phyloP scores from a whole-genome alignment of 2,329 filamentous ascomycete genomes.

The Chaetomiaceae sp. region DNA sequence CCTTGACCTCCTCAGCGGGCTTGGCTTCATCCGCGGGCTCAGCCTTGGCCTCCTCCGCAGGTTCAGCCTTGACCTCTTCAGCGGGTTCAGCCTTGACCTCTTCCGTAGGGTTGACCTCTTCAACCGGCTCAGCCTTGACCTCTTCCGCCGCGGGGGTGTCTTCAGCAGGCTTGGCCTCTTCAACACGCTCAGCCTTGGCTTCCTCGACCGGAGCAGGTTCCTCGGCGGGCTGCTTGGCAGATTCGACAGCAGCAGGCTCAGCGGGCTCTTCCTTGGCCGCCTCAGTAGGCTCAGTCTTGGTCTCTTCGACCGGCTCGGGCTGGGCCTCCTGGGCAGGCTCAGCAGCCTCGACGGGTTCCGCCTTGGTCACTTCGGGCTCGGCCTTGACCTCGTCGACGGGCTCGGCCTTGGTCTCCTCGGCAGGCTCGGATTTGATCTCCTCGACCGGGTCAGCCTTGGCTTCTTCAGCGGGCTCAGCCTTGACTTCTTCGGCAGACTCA shows the following conservation, averaged over 20 bases:
- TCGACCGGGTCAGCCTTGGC: background rate
- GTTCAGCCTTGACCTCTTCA: conserved; percentile 1
- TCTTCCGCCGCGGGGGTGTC: background rate
- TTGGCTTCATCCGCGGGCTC: background rate
- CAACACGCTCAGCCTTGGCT: background rate
- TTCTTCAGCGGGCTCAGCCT: background rate
- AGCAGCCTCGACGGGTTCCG: background rate
- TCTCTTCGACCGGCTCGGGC: background rate
- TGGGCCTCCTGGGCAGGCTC: background rate
- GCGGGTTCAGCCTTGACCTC: conserved; percentile 1
- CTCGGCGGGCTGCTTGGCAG: conserved; percentile 3
- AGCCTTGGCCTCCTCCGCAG: background rate
- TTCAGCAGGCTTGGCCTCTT: conserved; percentile 28
- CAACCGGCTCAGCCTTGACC: background rate
- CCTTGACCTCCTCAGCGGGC: conserved; percentile 22
- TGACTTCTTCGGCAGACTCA: conserved; percentile 3
- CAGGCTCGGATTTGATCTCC: background rate
- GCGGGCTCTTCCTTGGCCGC: background rate
- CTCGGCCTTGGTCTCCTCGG: background rate
- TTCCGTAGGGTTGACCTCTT: background rate
- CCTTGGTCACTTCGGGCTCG: background rate
- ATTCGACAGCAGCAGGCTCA: conserved; percentile 15
- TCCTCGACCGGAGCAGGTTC: too few relatives aligned
- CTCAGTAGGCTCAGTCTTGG: background rate
- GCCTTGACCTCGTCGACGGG: background rate